Evolutionary conservation across 2,329 filamentous ascomycete species (phyloP).

Genomic region (Monosporascus cannonballus): DNA sequence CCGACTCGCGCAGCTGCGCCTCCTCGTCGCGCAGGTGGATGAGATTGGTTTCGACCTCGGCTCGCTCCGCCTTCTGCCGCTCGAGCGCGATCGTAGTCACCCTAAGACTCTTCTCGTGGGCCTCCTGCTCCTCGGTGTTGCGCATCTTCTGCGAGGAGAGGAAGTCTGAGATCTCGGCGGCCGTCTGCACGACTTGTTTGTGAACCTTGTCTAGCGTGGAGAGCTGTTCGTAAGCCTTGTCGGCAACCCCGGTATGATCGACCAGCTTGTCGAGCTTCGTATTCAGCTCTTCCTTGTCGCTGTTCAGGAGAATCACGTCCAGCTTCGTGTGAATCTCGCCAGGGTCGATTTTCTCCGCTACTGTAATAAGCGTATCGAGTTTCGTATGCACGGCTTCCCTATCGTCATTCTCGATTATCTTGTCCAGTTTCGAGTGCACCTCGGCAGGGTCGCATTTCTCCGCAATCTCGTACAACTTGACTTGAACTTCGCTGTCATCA

Average conservation of each 20-base stretch:
- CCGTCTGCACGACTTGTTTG: slow-evolving; percentile 76
- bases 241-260: slow-evolving; percentile 58
- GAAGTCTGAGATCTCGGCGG: slow-evolving; percentile 78
- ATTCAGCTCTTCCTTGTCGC: slow-evolving; percentile 16
- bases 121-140: slow-evolving; percentile 71
- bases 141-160: slow-evolving; percentile 69
- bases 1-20: slow-evolving; percentile 44
- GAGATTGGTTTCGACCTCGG: slow-evolving; percentile 54
- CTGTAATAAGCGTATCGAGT: slow-evolving; percentile 44
- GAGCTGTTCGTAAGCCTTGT: slow-evolving; percentile 67
- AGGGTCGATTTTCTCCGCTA: neutral
- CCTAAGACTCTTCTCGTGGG: slow-evolving; percentile 70
- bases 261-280: slow-evolving; percentile 46
- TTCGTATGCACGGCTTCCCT: slow-evolving; percentile 21
- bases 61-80: slow-evolving; percentile 53
- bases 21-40: slow-evolving; percentile 45
- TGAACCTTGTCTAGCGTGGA: slow-evolving; percentile 85
- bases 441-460: slow-evolving; percentile 17
- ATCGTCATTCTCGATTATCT: slow-evolving; percentile 6
- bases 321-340: slow-evolving; percentile 22
- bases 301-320: slow-evolving; percentile 13
- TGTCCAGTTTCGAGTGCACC: slow-evolving; percentile 14
- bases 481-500: neutral
- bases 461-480: slow-evolving; percentile 2
- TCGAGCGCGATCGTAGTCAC: slow-evolving; percentile 78